A percentile compares a stretch with the other conserved stretches of the same genome.
phyloP scores from a whole-genome alignment of 2,329 filamentous ascomycete species.

The Cercospora sp. region DNA sequence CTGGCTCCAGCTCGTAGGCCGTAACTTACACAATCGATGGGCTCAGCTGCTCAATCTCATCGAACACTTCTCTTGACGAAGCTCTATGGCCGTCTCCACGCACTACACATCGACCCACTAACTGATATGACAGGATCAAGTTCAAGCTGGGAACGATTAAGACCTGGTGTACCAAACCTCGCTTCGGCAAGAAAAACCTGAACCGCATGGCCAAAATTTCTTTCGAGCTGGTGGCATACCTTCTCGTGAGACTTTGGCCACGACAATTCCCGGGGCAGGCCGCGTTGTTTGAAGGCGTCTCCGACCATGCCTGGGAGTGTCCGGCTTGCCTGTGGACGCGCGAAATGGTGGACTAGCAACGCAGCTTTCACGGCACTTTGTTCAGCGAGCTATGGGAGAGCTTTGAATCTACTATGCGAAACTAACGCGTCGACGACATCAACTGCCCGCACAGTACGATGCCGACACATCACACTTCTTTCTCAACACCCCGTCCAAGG shows the following conservation, averaged over 20 bases:
- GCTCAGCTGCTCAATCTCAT: neutral
- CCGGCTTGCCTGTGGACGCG: neutral
- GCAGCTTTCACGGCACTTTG: neutral
- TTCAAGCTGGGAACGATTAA: neutral
- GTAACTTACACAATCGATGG: neutral
- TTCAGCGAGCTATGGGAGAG: neutral
- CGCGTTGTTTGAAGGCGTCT: neutral
- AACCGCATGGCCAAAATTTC: constrained; percentile 9
- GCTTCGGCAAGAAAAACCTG: neutral
- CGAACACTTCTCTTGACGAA: neutral
- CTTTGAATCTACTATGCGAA: neutral
- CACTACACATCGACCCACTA: neutral
- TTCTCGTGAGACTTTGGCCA: neutral
- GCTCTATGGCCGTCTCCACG: neutral
- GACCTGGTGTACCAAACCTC: neutral
- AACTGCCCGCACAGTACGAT: neutral
- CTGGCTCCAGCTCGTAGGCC: neutral
- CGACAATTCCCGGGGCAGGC: neutral
- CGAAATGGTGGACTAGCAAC: neutral
- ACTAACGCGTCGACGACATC: neutral
- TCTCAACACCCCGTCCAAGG: neutral
- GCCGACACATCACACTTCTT: neutral
- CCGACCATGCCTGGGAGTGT: constrained; percentile 7
- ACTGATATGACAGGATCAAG: neutral
- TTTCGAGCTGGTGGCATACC: constrained; percentile 4